Evolutionary conservation across 768 basidiomycete genomes (phyloP), one percentile per base, ranked within the genome.

Genomic region (Steccherinum ochraceum): DNA sequence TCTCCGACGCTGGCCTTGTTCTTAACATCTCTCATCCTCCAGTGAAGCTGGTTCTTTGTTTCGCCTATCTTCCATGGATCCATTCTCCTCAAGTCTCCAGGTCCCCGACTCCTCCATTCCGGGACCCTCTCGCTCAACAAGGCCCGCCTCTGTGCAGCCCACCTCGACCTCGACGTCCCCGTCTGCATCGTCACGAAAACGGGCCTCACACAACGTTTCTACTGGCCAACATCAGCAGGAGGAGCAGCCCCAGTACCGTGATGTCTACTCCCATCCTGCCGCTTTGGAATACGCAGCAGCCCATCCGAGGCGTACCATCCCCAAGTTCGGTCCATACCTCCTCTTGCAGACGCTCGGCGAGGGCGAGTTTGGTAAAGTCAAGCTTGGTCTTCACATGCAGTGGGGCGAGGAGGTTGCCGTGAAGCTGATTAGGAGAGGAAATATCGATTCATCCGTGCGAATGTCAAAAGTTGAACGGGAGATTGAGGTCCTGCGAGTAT

Each of bases 391-490:
- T 48, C 95, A 98, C 61, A 77, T 75, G 58, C 83, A 89, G 57
- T 96, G 89, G 84, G 93, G 92, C 24, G 93, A 96, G 67, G 95
- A 97, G 65, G 94, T 95, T n/a, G 95, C 95, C 12, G 93, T 97
- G 61, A 99, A 99, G 73, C 75, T 99, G 52, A 98, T 98, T 60
- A 79, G 93, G 49, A 74, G 93, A 49, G 93, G 93, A 25, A 97
- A 89, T 63, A 83, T 98, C 51, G 94, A 97, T 60, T 87, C 79
- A 50, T 72, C 79, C 12, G 80, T 89, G 4, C 79, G 93, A 43
- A 88, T 95, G 78, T 88, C 85, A 53, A 98, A 99, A 70, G 93
- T 99, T 43, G 90, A 95, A 68, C 78, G 96, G 52, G 96, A 99
- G 72, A 98, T 99, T 55, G 93, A 96, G 64, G 96, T 99, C 21